Percentiles rank a stretch among this genome's conserved stretches.
Conservation (phyloP, 140 eudicot genomes). For the Senecio squalidus region DNA sequence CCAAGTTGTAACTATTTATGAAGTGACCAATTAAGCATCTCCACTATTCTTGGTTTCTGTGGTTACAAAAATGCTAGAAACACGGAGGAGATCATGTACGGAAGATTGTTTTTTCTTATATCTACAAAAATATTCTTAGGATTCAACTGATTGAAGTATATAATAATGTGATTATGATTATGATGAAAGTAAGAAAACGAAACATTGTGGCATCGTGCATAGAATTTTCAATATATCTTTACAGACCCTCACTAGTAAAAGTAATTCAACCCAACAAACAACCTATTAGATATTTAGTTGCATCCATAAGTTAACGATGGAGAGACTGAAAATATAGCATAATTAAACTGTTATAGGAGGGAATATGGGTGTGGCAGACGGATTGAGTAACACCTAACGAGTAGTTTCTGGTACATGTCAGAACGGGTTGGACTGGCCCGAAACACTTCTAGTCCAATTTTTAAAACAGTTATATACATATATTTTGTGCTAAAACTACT, state of each 20-base stretch:
- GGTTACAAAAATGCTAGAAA: not conserved
- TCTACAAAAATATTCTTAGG: not conserved
- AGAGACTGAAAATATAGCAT: not conserved
- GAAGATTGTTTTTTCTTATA: not conserved
- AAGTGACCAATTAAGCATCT: conserved; percentile 19
- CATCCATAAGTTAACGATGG: not conserved
- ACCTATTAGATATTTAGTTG: conserved; percentile 20
- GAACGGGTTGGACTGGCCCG: no score
- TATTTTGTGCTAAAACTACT: no score
- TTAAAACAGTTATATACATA: no score
- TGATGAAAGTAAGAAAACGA: no score
- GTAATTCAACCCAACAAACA: not conserved
- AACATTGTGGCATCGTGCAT: not conserved
- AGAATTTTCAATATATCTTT: conserved; percentile 6
- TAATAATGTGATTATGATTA: conserved; percentile 12
- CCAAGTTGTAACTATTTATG: not conserved
- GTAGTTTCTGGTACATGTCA: no score
- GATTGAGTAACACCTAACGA: no score
- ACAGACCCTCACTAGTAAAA: not conserved
- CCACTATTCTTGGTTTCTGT: not conserved
- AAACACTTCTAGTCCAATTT: no score
- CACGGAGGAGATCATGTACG: not conserved
- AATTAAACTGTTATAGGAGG: not conserved
- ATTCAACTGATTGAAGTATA: conserved; percentile 15
- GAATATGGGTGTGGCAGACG: no score